A percentile compares a stretch with the other conserved stretches of the same genome.
phyloP scores from a whole-genome alignment of 1,284 basidiomycete species.

The Tilletia setariae region DNA sequence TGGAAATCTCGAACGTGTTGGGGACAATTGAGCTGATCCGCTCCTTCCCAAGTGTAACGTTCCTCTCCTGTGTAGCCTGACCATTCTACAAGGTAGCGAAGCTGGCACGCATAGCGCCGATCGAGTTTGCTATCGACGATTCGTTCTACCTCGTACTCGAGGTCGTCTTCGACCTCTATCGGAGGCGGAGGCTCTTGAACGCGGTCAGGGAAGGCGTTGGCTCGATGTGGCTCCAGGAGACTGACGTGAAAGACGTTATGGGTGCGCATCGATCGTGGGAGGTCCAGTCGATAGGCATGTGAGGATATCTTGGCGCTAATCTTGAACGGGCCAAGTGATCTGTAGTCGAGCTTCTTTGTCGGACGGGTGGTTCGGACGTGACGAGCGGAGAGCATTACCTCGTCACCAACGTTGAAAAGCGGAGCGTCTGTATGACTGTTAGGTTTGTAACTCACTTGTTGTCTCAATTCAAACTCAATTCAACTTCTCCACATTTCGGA shows the following conservation, averaged over 20 bases:
- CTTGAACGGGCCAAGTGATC: slow-evolving; percentile 16
- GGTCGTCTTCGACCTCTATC: neutral
- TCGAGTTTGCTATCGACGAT: slow-evolving; percentile 11
- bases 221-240: too few species aligned
- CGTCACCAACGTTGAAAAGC: neutral
- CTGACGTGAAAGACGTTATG: too few species aligned
- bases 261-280: too few species aligned
- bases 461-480: too few species aligned
- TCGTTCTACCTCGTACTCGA: slow-evolving; percentile 9
- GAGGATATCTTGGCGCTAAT: neutral
- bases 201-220: too few species aligned
- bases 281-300: neutral
- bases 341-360: slow-evolving; percentile 2
- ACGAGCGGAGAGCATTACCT: slow-evolving; percentile 4
- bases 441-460: too few species aligned
- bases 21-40: neutral
- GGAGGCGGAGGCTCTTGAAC: too few species aligned
- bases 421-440: neutral
- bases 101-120: neutral
- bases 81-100: too few species aligned
- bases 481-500: too few species aligned
- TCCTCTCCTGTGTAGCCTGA: too few species aligned
- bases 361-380: slow-evolving; percentile 1
- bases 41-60: slow-evolving; percentile 1
- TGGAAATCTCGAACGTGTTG: neutral